phyloP scores from a whole-genome alignment of 352 stramenopile species.

The Phytophthora litchii region DNA sequence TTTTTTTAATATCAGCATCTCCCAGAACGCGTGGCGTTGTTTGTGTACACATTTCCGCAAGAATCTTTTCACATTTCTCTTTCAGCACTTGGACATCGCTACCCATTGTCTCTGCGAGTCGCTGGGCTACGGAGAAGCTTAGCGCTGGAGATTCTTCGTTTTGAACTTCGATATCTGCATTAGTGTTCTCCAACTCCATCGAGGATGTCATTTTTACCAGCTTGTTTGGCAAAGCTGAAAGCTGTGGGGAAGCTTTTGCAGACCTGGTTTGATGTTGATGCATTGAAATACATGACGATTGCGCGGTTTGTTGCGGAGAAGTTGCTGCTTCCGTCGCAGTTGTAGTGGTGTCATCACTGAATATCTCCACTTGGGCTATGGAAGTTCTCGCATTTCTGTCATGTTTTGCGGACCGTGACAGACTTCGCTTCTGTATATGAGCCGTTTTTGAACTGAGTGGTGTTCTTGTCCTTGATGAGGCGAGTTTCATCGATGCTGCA shows the following conservation, averaged over 20 bases:
- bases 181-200: neutral
- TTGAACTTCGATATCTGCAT: neutral
- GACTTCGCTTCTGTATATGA: slow-evolving; percentile 10
- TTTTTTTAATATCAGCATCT: neutral
- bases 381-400: slow-evolving; percentile 4
- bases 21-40: slow-evolving; percentile 20
- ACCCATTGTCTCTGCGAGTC: slow-evolving; percentile 26
- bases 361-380: neutral
- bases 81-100: slow-evolving; percentile 20
- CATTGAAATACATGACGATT: slow-evolving; percentile 17
- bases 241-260: slow-evolving; percentile 11
- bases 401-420: slow-evolving; percentile 20
- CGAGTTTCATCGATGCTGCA: slow-evolving; percentile 19
- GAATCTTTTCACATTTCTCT: slow-evolving; percentile 10
- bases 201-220: neutral
- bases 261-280: slow-evolving; percentile 10
- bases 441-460: neutral
- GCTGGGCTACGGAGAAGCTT: slow-evolving; percentile 51
- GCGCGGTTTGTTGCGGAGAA: slow-evolving; percentile 8
- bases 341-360: neutral
- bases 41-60: slow-evolving; percentile 26
- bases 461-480: neutral
- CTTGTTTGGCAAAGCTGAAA: slow-evolving; percentile 20
- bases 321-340: neutral
- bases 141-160: neutral